These are phyloP conservation scores for Wickerhamiella occidentalis DNA, from an alignment of 805 yeast species.

Conservation along the genomic window DNA sequence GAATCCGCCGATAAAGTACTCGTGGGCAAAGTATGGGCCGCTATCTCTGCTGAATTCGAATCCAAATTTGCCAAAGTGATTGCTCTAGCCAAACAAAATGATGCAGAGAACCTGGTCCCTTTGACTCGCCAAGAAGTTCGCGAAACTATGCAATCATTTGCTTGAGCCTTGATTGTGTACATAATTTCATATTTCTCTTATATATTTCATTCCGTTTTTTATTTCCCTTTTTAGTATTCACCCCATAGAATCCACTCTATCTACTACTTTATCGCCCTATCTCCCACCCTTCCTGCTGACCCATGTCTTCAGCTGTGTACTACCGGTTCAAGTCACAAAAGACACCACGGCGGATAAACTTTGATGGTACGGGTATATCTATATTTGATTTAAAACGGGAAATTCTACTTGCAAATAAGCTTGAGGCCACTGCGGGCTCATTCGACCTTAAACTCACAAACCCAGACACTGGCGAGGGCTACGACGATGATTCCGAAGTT, in stretches of 20 bases:
- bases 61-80: constrained; percentile 43
- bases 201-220: too few relatives aligned
- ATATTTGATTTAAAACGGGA: constrained; percentile 91
- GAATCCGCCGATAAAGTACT: constrained; percentile 16
- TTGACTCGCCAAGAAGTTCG: constrained; percentile 16
- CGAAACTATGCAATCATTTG: constrained; percentile 4
- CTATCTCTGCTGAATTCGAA: constrained; percentile 52
- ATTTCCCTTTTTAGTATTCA: too few relatives aligned
- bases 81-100: constrained; percentile 43
- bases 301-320: constrained; percentile 79
- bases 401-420: constrained; percentile 64
- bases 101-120: constrained; percentile 27
- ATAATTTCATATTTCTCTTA: neutral
- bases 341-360: constrained; percentile 61
- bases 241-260: too few relatives aligned
- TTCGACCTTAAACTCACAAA: constrained; percentile 65
- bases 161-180: neutral
- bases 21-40: constrained; percentile 42
- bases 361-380: constrained; percentile 94
- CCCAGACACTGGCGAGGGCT: constrained; percentile 61
- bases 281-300: too few relatives aligned
- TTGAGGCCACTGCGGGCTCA: constrained; percentile 66
- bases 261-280: too few relatives aligned
- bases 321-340: constrained; percentile 78
- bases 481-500: constrained; percentile 80